Base-by-base conservation (phyloP, 495 filamentous ascomycete genomes). In the Aspergillus biplanus region DNA sequence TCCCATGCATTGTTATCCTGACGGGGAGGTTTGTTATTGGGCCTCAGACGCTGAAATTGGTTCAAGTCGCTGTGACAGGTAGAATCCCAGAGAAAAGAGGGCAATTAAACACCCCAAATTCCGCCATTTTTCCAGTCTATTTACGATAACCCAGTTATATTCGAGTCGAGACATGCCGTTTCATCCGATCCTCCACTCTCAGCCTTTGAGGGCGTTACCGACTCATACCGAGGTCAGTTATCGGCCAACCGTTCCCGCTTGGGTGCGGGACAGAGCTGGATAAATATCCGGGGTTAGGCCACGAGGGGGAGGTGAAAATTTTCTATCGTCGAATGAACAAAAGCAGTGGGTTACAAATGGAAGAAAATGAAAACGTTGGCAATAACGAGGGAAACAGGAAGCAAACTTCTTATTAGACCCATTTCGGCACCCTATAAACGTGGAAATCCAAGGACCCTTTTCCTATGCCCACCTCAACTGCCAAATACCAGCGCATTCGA, bases 141-240 rank as follows among this genome's bases (percentile, higher is more conserved):
- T 44, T 2, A 35, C 35, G 39, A 47, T 34, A 18, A 35, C 34
- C 21, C 35, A 61, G 33, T 54, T 33, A 61, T 1, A 15, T 11
- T 37, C 33, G 21, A 37, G 52, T 50, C 15, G 18, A 5, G 21
- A 33, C 60, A 53, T 63, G 60, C 60, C 60, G 60, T 37, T 57
- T 21, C 52, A 63, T 49, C 60, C 60, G 58, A 61, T n/a, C 50
- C 27, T 47, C 56, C 56, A 33, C 37, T 48, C 39, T 39, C 39
- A 55, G 8, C n/a, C 37, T 55, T 50, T 33, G 27, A 13, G 18
- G 27, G 50, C 13, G 33, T 39, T 33, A 32, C 54, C 21, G 21
- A 27, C 21, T 27, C 21, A 2, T 54, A 34, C 62, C 62, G 56
- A 64, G 56, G 62, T 64, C 61, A 63, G 52, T 44, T 53, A 18